Base-by-base conservation (phyloP, 192 early-diverging fungal genomes). In the Podila clonocystis region DNA sequence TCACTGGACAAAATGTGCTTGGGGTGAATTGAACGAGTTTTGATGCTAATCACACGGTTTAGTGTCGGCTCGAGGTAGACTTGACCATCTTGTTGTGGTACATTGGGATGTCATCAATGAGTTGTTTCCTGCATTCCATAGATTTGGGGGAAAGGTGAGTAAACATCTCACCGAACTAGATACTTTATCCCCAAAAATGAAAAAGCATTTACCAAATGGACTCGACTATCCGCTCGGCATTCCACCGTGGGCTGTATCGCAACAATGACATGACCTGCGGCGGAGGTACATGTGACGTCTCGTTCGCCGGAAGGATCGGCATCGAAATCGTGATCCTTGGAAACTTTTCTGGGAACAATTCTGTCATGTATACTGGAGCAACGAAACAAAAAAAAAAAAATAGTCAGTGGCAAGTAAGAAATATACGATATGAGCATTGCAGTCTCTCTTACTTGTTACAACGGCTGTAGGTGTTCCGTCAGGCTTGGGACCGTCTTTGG, bases 161-260 rank as follows among this genome's bases (percentile, higher is more conserved):
- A 45, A 41, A 45, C 41, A 45, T 15, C 41, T 3, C 11, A 15
- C 41, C 15, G 41, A 17, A 2, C 12, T 0, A 45, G 41, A 41
- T 41, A 41, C 3, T 13, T 17, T 45, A 15, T 12, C 1, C 41
- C 41, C 9, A 55, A 24, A 24, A 55, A 22, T 12, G 17, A 24
- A 26, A 55, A 55, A 55, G 52, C 22, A 17, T 6, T 55, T 55
- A 74, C 73, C 76, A 79, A 15, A 79, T 72, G 9, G 66, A 69
- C 6, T 20, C 30, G 2, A 79, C 50, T 36, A 79, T 79, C 50
- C 70, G 30, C 2, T 79, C 65, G 26, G 59, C 64, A 31, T 9
- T 58, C 76, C 76, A 79, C 49, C 76, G 65, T 19, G 76, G 76
- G 31, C 76, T 79, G 55, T 79, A 79, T 28, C 52, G 58, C 5